phyloP scores from a whole-genome alignment of 2,329 filamentous ascomycete genomes.

The Colletotrichum aenigma region DNA sequence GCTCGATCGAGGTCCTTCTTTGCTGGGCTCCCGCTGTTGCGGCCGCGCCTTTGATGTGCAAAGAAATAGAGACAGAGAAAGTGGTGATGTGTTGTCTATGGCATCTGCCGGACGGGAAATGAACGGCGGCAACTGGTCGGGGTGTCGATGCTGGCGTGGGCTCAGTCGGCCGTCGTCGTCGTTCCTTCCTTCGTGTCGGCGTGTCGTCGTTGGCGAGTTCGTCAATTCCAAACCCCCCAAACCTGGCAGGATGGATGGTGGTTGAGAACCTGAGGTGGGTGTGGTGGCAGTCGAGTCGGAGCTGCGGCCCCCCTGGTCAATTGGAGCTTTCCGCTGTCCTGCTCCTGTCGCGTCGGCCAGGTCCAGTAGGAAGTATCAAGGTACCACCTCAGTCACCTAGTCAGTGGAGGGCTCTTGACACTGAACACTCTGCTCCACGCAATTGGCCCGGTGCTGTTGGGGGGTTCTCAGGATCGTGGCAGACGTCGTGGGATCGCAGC shows the following conservation, averaged over 20 bases:
- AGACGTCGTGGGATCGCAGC: background rate
- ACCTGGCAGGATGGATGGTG: background rate
- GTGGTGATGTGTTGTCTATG: background rate
- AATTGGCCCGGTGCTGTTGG: conserved; percentile 6
- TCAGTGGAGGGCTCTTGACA: background rate
- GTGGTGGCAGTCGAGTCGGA: background rate
- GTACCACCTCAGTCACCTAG: background rate
- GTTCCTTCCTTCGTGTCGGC: background rate
- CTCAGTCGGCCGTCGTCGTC: background rate
- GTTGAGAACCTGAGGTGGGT: background rate
- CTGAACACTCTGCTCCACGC: background rate
- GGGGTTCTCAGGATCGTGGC: background rate
- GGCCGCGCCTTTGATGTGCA: background rate
- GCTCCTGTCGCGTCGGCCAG: background rate
- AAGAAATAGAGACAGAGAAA: background rate
- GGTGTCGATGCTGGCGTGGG: background rate
- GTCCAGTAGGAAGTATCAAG: background rate
- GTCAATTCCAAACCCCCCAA: background rate
- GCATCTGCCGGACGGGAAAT: background rate
- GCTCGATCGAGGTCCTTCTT: background rate
- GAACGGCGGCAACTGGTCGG: background rate
- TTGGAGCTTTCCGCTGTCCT: background rate
- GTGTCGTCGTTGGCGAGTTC: background rate
- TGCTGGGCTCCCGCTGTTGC: background rate
- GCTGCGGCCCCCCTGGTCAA: conserved; percentile 6